Evolutionary conservation across 2,329 filamentous ascomycete genomes (phyloP), one percentile per base, ranked within the genome.

Genomic region (Aspergillus ruber): DNA sequence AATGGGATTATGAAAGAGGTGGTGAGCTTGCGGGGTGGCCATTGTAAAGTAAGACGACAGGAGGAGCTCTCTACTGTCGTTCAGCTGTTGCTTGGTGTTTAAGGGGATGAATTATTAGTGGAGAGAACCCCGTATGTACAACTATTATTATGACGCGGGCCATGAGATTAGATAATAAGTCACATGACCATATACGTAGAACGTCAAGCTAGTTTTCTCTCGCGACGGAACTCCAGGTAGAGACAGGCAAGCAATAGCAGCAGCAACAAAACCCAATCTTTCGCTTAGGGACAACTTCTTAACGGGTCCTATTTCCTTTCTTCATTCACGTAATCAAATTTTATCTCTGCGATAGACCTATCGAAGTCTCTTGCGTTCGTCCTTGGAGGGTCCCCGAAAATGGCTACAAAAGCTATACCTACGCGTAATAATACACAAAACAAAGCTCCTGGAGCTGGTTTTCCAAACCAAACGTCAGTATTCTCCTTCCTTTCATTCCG

Each of bases 21-120:
- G 90, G 74, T 97, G 89, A 50, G 95, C 87, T 78, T 97, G 88
- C 56, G 90, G 88, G 50, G 85, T 70, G 47, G 88, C 78, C 91
- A 97, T 97, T 50, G 45, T 78, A 68, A 39, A 49, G 17, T 43
- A 44, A 48, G 48, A 74, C 77, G 84, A 87, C 89, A 93, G 88
- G 89, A 94, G 88, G 76, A 88, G 82, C 89, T 95, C 93, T 97
- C 93, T 85, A 97, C 93, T 96, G 93, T 80, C 87, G 81, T 54
- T 18, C 25, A 48, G 44, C 32, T 39, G 48, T 48, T 39, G 25
- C 36, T 1, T 43, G 17, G 25, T 12, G 15, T 10, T 43, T 18
- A n/a, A n/a, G 17, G 20, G 17, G 8, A 12, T 15, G 35, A 15
- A 7, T 17, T 17, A 17, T 8, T 15, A 27, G 13, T 21, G 40